Conservation (phyloP, 345 rosid genomes). For the Gossypium mustelinum region DNA sequence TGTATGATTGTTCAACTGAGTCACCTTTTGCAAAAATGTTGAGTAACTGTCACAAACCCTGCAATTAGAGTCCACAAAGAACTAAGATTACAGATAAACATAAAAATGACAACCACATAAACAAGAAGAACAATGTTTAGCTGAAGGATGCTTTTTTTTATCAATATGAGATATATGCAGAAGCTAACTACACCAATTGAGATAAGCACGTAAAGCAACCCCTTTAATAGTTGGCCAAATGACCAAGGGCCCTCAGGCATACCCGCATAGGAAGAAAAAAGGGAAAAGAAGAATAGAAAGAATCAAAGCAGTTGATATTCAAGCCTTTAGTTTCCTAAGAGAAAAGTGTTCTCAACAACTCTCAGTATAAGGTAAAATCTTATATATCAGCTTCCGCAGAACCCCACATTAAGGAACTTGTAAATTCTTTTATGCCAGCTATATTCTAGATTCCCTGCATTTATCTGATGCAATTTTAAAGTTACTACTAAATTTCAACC, state of each 20-base stretch:
- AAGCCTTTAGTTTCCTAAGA: neutral
- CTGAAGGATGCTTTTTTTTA: neutral
- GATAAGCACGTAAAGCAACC: neutral
- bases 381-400: conserved; percentile 6
- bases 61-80: conserved; percentile 9
- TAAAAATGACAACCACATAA: neutral
- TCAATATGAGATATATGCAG: neutral
- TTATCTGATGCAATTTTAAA: neutral
- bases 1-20: conserved; percentile 12
- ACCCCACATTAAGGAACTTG: neutral
- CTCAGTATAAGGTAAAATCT: neutral
- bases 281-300: neutral
- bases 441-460: neutral
- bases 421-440: neutral
- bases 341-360: neutral
- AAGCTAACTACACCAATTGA: neutral
- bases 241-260: neutral
- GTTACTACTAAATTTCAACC: neutral
- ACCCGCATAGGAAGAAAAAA: neutral
- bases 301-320: neutral
- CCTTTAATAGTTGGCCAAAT: neutral
- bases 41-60: conserved; percentile 24
- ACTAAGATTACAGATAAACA: neutral
- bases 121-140: neutral
- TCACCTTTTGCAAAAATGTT: conserved; percentile 17